Evolutionary conservation across 1,284 basidiomycete genomes (phyloP), one percentile per base, ranked within the genome.

Genomic region (Bondarzewia mesenterica): DNA sequence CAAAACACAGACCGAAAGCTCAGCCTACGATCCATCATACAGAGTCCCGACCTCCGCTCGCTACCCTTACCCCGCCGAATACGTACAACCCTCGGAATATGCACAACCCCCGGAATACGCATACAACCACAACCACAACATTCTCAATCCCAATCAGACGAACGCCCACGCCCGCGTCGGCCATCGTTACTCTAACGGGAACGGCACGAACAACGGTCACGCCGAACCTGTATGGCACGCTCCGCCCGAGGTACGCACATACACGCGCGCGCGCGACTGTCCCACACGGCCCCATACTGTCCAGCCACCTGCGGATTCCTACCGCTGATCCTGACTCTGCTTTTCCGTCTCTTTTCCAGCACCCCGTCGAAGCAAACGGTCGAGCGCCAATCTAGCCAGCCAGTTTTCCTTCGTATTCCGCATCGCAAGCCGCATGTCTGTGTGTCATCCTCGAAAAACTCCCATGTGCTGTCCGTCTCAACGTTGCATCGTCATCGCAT

Each of bases 191-290:
- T 14, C 44, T 15, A 36, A 44, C 15, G 32, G 43, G n/a, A 45
- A 45, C 22, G 72, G 75, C 26, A 77, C 80, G 46, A 80, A 79
- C 52, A 78, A 80, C 59, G 66, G 78, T 40, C 77, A 80, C 60
- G 45, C 29, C 10, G 29, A 32, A 5, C 39, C 39, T 22, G 38
- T 27, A 22, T 15, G 6, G 29, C 29, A n/a, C 6, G 29, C 12
- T 10, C 12, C 29, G 29, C 29, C 29, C 12, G 29, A 32, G 29
- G 29, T 32, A 32, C n/a, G n/a, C 29, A 32, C 29, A 7, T 32
- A 10, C 29, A 32, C n/a, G 10, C 6, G 10, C 29, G 29, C 29
- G n/a, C 29, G 10, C 15, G 8, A 32, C 2, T 15, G 2, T 7
- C 6, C 29, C 29, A 4, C 29, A 10, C 1, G 12, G 12, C 6